Conservation (phyloP, 2,329 filamentous ascomycete genomes). For the Rutstroemia sp. region DNA sequence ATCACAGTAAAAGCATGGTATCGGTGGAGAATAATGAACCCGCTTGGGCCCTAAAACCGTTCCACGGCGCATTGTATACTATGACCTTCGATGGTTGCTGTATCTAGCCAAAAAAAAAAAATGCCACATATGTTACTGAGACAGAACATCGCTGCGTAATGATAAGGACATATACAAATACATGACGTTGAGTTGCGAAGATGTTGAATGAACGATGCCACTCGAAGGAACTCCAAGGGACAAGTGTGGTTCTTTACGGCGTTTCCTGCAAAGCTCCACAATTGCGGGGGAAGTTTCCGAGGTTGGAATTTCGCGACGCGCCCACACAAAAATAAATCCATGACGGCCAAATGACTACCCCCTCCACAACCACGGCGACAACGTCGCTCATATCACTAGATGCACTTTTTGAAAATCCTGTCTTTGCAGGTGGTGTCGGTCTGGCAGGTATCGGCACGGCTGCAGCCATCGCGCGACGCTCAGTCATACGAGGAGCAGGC, state of each 20-base stretch:
- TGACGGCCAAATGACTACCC: background rate
- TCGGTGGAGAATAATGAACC: too few relatives aligned
- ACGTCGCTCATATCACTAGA: conserved; percentile 40
- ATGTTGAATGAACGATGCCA: too few relatives aligned
- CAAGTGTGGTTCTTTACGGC: background rate
- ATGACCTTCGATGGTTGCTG: too few relatives aligned
- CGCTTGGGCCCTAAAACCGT: too few relatives aligned
- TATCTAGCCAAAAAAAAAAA: too few relatives aligned
- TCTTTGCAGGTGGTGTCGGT: conserved; percentile 71
- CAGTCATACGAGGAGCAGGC: conserved; percentile 61
- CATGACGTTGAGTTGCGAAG: too few relatives aligned
- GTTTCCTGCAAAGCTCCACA: background rate
- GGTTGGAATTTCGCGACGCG: background rate
- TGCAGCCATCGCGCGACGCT: conserved; percentile 72
- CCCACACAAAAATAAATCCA: background rate
- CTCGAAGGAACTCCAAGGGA: too few relatives aligned
- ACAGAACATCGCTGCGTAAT: too few relatives aligned
- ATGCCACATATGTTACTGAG: too few relatives aligned
- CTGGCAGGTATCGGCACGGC: conserved; percentile 82
- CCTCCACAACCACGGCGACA: conserved; percentile 14
- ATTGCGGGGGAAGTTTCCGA: background rate
- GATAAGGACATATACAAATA: too few relatives aligned
- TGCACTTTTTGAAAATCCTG: conserved; percentile 54
- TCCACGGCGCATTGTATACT: too few relatives aligned
- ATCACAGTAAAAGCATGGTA: too few relatives aligned